Evolutionary conservation across 2,329 filamentous ascomycete genomes (phyloP).

Genomic region (Fonsecaea erecta): DNA sequence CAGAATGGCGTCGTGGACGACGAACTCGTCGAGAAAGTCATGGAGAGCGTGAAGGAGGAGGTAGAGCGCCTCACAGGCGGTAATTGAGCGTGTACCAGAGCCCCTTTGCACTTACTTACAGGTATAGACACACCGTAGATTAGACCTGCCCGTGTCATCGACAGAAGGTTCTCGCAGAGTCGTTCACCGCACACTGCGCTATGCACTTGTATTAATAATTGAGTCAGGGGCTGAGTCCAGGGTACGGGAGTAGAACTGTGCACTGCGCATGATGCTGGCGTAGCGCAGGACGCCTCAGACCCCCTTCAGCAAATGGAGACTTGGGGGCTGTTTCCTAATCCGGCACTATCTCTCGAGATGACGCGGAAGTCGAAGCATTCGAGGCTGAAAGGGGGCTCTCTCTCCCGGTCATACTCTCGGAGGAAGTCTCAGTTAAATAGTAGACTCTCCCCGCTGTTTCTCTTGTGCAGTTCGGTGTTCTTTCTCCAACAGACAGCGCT

Average conservation of each 20-base stretch:
- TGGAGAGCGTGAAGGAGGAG: constrained; percentile 3
- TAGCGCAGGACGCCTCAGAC: neutral
- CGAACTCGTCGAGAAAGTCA: constrained; percentile 5
- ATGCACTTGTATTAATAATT: neutral
- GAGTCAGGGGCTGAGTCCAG: neutral
- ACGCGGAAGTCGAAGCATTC: neutral
- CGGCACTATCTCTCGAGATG: constrained; percentile 9
- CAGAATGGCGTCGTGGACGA: constrained; percentile 27
- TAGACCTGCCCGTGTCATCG: neutral
- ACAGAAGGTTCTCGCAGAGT: neutral
- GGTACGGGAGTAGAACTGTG: neutral
- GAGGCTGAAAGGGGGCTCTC: neutral
- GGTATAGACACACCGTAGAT: neutral
- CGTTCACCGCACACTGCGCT: neutral
- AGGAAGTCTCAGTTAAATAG: neutral
- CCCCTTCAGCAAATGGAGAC: neutral
- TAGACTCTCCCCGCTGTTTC: neutral
- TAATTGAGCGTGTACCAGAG: neutral
- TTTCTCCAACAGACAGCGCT: neutral
- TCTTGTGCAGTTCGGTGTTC: neutral
- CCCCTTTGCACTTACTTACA: neutral
- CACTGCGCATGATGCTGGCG: neutral
- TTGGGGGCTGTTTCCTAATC: neutral
- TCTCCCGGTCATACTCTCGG: no score
- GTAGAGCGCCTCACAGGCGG: neutral